Percentiles rank a stretch among this genome's conserved stretches.
These are phyloP conservation scores for Angophora floribunda DNA, from an alignment of 345 rosid species.

Conservation along the genomic window DNA sequence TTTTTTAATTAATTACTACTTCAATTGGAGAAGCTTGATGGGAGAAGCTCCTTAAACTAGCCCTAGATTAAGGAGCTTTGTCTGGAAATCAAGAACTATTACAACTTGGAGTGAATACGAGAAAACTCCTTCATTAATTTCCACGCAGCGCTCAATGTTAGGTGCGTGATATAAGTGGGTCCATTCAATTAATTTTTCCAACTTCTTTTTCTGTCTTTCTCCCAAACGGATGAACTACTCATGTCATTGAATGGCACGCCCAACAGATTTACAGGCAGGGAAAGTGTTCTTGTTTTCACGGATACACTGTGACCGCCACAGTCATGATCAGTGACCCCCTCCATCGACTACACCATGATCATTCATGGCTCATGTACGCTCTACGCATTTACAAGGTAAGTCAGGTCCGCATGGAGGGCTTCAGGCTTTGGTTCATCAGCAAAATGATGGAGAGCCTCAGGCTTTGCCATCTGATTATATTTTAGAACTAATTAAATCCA, in stretches of 20 bases:
- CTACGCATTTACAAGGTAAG: neutral
- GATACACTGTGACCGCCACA: neutral
- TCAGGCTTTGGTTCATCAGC: neutral
- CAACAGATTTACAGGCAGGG: neutral
- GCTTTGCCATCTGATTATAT: neutral
- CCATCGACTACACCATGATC: neutral
- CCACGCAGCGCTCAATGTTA: neutral
- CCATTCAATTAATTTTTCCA: neutral
- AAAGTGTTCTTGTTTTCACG: neutral
- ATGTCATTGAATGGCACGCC: neutral
- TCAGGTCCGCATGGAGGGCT: neutral
- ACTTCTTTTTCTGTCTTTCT: neutral
- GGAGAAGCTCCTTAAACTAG: neutral
- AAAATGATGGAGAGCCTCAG: neutral
- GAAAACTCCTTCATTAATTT: neutral
- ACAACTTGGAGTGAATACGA: neutral
- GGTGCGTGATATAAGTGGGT: no score
- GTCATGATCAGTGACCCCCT: neutral
- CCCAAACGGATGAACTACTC: neutral
- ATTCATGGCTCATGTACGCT: neutral
- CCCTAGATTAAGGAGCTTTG: no score
- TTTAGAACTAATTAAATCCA: neutral
- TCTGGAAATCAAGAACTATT: neutral
- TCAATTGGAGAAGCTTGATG: neutral
- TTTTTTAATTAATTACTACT: neutral